Evolutionary conservation across 179 eudicot genomes (phyloP), one percentile per base, ranked within the genome.

Genomic region (Amaranthus tricolor): DNA sequence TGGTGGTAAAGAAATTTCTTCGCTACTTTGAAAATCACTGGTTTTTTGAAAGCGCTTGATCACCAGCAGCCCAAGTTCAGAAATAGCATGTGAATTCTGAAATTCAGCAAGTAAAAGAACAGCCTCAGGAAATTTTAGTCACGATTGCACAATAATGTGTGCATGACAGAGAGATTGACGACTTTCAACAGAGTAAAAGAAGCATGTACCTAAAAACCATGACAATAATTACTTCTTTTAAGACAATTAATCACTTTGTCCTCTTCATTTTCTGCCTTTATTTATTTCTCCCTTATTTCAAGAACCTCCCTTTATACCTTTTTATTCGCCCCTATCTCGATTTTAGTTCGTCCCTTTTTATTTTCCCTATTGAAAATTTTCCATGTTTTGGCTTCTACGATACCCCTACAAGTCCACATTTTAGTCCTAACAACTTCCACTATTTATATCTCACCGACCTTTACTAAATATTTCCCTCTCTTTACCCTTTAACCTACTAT

Each of bases 51-150:
- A 81, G 60, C 85, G 93, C 84, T 93, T 91, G 58, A 82, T 78
- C 65, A 95, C 80, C 80, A 89, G 66, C 60, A 93, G 78, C 67
- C 98, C 97, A 80, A 95, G 86, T 71, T 93, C 98, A 77, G 96
- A 93, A 56, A 95, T 85, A 55, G 89, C 97, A 80, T 93, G 80
- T 21, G 91, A 91, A 70, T 88, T 93, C 99, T 95, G 96, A 81
- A 74, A 45, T 62, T 79, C 68, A 80, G 58, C 7, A 59, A 50
- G 63, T 14, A 40, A 66, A 65, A 57, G 64, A 63, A 60, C 7
- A 69, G 51, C 74, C 70, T 76, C 24, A 73, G 62, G 59, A 66
- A 50, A 65, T 50, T 44, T 56, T 44, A 77, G 47, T 44, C 49
- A 13, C 56, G 56, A 13, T 47, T 53, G 24, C 50, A 49, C 44